Evolutionary conservation across 2,329 filamentous ascomycete species (phyloP).

Genomic region (Coccinonectria pachysandricola): DNA sequence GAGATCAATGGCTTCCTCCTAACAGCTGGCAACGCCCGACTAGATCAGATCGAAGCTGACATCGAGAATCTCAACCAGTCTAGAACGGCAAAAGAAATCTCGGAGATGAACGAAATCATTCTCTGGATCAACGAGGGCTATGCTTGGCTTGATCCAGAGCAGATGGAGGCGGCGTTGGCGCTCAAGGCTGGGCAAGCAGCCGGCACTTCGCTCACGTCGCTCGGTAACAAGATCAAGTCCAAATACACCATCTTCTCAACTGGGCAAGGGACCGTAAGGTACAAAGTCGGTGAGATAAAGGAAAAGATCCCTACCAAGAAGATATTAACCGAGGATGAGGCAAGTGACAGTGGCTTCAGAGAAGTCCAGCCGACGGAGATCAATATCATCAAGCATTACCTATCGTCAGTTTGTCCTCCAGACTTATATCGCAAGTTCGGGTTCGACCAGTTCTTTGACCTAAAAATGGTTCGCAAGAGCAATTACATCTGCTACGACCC

Average conservation of each 20-base stretch:
- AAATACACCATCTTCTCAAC: constrained; percentile 5
- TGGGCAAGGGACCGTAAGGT: constrained; percentile 1
- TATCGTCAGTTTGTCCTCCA: constrained; percentile 22
- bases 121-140: constrained; percentile 22
- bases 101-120: constrained; percentile 29
- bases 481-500: constrained; percentile 22
- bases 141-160: constrained; percentile 14
- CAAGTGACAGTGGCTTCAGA: constrained; percentile 1
- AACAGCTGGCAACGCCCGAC: constrained; percentile 19
- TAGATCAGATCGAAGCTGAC: constrained; percentile 23
- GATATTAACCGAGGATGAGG: not conserved
- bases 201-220: constrained; percentile 5
- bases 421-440: constrained; percentile 23
- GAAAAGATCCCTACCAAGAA: constrained; percentile 3
- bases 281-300: constrained; percentile 2
- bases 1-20: constrained; percentile 22
- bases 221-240: constrained; percentile 5
- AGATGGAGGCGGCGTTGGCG: constrained; percentile 17
- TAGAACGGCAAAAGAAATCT: constrained; percentile 24
- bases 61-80: constrained; percentile 21
- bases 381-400: constrained; percentile 22
- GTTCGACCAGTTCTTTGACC: constrained; percentile 24
- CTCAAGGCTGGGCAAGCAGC: constrained; percentile 1
- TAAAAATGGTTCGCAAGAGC: constrained; percentile 19
- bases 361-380: constrained; percentile 18